A percentile compares a stretch with the other conserved stretches of the same genome.
Evolutionary conservation across 2,329 filamentous ascomycete genomes (phyloP).

Genomic region (Colletotrichum lini): DNA sequence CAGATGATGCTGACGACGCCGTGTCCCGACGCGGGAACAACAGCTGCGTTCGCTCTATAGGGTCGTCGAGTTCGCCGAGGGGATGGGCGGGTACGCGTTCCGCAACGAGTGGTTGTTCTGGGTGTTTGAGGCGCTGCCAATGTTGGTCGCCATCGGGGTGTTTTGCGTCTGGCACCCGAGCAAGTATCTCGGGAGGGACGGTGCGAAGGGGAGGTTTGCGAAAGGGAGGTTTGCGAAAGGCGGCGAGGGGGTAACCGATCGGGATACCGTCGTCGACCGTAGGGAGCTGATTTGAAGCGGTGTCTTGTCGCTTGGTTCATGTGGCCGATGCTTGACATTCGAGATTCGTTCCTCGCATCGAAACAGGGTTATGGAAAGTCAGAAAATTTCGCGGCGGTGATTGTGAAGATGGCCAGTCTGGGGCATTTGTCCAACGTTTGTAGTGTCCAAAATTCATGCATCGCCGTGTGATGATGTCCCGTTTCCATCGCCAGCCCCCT

Average conservation of each 20-base stretch:
- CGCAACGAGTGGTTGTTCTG: too few relatives aligned
- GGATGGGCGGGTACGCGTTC: too few relatives aligned
- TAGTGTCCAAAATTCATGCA: too few relatives aligned
- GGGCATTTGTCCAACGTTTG: too few relatives aligned
- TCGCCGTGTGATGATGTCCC: too few relatives aligned
- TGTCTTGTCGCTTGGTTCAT: neutral
- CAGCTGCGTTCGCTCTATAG: constrained; percentile 68
- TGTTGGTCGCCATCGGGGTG: constrained; percentile 61
- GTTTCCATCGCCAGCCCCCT: too few relatives aligned
- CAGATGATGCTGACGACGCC: neutral
- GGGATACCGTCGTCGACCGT: neutral
- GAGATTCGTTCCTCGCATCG: constrained; percentile 35
- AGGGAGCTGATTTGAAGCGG: neutral
- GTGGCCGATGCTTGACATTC: constrained; percentile 44
- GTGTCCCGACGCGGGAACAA: too few relatives aligned
- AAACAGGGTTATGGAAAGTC: too few relatives aligned
- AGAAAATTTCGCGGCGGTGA: too few relatives aligned
- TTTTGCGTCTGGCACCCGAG: constrained; percentile 66
- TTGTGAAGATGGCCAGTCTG: too few relatives aligned
- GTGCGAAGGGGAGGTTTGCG: neutral
- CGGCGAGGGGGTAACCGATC: neutral
- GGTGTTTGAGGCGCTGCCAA: constrained; percentile 61
- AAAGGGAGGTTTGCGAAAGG: neutral
- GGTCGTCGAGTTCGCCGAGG: constrained; percentile 62
- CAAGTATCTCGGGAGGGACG: constrained; percentile 51